Evolutionary conservation across 1,284 basidiomycete species (phyloP).

Genomic region (Heterobasidion parviporum): DNA sequence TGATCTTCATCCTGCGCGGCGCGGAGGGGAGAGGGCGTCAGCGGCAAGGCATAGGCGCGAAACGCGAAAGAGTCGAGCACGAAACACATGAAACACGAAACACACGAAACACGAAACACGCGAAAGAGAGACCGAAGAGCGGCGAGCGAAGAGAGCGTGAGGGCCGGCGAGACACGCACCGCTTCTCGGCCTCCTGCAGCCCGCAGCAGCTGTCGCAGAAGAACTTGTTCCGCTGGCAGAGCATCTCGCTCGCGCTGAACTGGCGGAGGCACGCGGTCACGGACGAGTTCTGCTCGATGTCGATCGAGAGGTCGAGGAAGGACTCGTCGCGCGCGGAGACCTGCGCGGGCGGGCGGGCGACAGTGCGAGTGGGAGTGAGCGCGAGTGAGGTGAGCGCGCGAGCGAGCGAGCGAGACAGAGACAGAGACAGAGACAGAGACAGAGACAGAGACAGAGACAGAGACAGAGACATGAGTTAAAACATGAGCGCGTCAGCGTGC

Average conservation of each 20-base stretch:
- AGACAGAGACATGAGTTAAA: too few species aligned
- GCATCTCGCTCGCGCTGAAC: slow-evolving; percentile 97
- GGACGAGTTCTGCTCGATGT: slow-evolving; percentile 96
- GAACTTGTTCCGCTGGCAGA: slow-evolving; percentile 97
- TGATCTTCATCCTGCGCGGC: slow-evolving; percentile 86
- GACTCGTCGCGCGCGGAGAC: slow-evolving; percentile 95
- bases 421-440: too few species aligned
- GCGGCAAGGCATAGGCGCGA: neutral
- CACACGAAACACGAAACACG: neutral
- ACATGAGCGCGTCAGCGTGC: too few species aligned
- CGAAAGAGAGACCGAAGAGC: too few species aligned
- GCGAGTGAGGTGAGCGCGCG: neutral
- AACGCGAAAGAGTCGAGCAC: neutral
- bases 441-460: too few species aligned
- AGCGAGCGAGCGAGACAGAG: too few species aligned
- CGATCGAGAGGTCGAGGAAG: slow-evolving; percentile 95
- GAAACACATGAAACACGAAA: neutral
- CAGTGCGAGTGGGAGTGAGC: neutral
- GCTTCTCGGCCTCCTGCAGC: slow-evolving; percentile 95
- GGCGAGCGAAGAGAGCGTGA: too few species aligned
- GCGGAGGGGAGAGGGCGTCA: slow-evolving; percentile 7
- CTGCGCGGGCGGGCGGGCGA: slow-evolving; percentile 24
- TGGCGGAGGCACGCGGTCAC: slow-evolving; percentile 92
- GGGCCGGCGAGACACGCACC: slow-evolving; percentile 55
- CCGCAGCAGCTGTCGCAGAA: slow-evolving; percentile 97